Conservation (phyloP, 306 rosid species). For the Cercis canadensis region DNA sequence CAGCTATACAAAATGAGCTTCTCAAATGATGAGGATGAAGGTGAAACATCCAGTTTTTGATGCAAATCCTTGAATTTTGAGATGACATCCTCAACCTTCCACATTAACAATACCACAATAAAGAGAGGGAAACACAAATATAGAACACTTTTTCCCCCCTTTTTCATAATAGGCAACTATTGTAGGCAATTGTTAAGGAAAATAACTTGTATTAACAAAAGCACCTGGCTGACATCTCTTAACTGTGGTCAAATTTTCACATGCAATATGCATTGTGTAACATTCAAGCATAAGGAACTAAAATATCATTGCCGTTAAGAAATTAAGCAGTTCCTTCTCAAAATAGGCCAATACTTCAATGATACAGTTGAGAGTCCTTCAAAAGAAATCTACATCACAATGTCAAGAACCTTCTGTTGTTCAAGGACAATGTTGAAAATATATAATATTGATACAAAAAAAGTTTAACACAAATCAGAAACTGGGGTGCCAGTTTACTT, state of each 20-base stretch:
- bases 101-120: constrained; percentile 39
- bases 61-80: constrained; percentile 69
- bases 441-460: background rate
- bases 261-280: constrained; percentile 3
- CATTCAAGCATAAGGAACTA: background rate
- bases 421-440: background rate
- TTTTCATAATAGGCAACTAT: constrained; percentile 17
- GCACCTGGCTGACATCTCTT: background rate
- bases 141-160: background rate
- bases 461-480: background rate
- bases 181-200: constrained; percentile 11
- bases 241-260: constrained; percentile 13
- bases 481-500: background rate
- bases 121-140: constrained; percentile 12
- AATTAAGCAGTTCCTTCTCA: no score
- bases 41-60: constrained; percentile 55
- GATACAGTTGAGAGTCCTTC: background rate
- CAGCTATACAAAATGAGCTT: constrained; percentile 73
- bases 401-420: constrained; percentile 9
- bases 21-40: constrained; percentile 67
- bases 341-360: no score
- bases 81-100: constrained; percentile 82
- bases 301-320: constrained; percentile 2
- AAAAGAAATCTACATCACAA: constrained; percentile 24
- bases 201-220: constrained; percentile 12